Evolutionary conservation across 83 land plant species (phyloP), one percentile per base, ranked within the genome.

Genomic region (Larix sibirica): DNA sequence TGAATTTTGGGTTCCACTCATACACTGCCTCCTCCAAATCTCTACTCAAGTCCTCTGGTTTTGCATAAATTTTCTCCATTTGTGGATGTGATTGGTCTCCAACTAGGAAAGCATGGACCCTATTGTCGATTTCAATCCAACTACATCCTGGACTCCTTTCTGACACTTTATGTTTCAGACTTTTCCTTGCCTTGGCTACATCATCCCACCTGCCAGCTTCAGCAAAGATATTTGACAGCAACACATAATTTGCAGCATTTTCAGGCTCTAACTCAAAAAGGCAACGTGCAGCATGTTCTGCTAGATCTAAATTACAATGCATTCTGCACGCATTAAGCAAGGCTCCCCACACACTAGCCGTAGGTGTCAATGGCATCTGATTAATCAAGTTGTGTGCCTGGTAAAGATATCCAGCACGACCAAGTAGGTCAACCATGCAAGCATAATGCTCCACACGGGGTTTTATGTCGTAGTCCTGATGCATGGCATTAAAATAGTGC

Each of bases 221-320:
- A 23, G 91, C 85, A 73, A 86, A 88, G 18, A 88, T 61, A 62
- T 86, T 88, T n/a, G 88, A 63, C 66, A 91, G 86, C 68, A 86
- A 82, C 74, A 88, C 87, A 83, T 84, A 87, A 16, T 82, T 54
- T 16, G 80, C 85, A 6, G 89, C 31, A 78, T 85, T 81, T 71
- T 87, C 67, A 0, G 86, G 84, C 9, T 82, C 62, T 42, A 71
- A 14, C 71, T 84, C 84, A 8, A 75, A 2, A 0, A 88, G 78
- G 78, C 73, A 20, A 23, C 56, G 42, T 8, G 67, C 83, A 67
- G 85, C 62, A 28, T 44, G 56, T 65, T 84, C 83, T 4, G 89
- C 89, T 3, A 91, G 77, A 33, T 79, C 81, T 47, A 65, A 63
- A 61, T 91, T 83, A 0, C 89, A 87, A 68, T 86, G 80, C 23